Base-by-base conservation (phyloP, 768 basidiomycete species). In the Collybiopsis confluens region DNA sequence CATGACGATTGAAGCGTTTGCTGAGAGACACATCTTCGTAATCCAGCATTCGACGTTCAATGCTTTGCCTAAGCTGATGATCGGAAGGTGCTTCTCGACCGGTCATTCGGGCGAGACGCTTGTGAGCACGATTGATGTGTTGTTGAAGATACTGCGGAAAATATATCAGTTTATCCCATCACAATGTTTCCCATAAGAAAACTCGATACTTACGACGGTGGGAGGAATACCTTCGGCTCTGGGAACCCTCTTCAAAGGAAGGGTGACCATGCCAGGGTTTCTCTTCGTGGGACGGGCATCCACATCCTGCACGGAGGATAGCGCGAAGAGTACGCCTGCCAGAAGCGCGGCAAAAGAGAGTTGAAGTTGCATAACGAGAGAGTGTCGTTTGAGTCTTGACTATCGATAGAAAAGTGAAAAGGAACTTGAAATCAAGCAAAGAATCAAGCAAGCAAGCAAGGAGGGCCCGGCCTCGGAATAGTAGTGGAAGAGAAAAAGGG, bases 41-140 rank as follows among this genome's bases (percentile, higher is more conserved):
- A 16, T 75, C 54, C 52, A 73, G 68, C 54, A 82, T 56, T 41
- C 82, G 79, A 62, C 77, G 81, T 54, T 71, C 65, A 49, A 84
- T 63, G 54, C 72, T 75, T 20, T 66, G 68, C 36, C 70, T 66
- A 48, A 88, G 75, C 15, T 75, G 71, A 23, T 71, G 70, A 13
- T 70, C 70, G 20, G 78, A 72, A 5, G 84, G 85, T 7, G 63
- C 74, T 20, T 69, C 68, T 36, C 77, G 79, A 13, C 85, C 81
- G 3, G 80, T 80, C 82, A 90, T 86, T 45, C 77, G 82, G 7
- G 88, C 86, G 47, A 83, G 75, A 49, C 88, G 85, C 54, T 74
- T 76, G 51, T 79, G 69, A 49, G 77, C 74, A 46, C 81, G 83
- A 66, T 89, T 90, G 57, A 86, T 78, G 61, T 83, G 76, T 66